A percentile compares a stretch with the other conserved stretches of the same genome.
These are phyloP conservation scores for Penicillium expansum DNA, from an alignment of 2,329 filamentous ascomycete genomes.

Conservation along the genomic window DNA sequence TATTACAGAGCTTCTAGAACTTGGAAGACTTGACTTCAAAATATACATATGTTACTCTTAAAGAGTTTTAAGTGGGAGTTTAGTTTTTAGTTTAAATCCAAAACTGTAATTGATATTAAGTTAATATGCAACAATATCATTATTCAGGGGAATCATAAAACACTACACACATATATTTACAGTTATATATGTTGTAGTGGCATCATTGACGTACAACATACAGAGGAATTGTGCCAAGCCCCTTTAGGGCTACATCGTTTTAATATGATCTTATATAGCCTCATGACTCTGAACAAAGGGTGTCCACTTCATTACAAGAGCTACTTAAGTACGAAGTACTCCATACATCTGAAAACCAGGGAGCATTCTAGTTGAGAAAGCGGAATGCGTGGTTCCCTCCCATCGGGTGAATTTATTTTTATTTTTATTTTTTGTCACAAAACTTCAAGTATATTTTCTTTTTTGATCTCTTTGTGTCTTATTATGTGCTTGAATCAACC, in stretches of 20 bases:
- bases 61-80: background rate
- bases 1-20: background rate
- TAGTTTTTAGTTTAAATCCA: too few relatives aligned
- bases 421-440: background rate
- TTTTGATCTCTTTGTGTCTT: too few relatives aligned
- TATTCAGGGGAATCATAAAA: background rate
- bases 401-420: too few relatives aligned
- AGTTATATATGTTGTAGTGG: too few relatives aligned
- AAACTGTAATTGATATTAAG: background rate
- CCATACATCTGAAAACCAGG: too few relatives aligned
- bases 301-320: background rate
- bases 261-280: background rate
- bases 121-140: too few relatives aligned
- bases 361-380: background rate
- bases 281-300: background rate
- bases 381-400: background rate
- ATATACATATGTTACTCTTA: too few relatives aligned
- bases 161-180: background rate
- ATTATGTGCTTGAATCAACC: background rate
- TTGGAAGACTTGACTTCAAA: background rate
- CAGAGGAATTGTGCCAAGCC: background rate
- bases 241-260: background rate
- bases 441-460: too few relatives aligned
- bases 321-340: too few relatives aligned
- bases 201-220: too few relatives aligned